Evolutionary conservation across 192 early-diverging fungal genomes (phyloP).

Genomic region (Rhizoclosmatium sp.): DNA sequence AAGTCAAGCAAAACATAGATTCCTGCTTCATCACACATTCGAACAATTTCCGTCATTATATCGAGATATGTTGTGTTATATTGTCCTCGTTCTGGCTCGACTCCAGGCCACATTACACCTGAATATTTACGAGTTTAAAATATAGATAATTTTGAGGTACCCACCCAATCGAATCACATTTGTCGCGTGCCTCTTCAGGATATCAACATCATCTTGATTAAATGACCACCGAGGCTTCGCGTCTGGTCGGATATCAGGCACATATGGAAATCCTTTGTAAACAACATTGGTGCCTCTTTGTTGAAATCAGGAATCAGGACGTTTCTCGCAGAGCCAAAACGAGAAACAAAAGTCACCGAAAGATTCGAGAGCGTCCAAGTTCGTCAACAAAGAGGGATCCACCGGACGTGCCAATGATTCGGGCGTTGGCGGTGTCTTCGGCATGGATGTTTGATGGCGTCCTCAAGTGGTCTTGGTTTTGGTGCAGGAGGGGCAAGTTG

Average conservation of each 20-base stretch:
- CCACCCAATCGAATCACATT: constrained; percentile 38
- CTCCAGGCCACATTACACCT: constrained; percentile 65
- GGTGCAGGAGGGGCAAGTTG: not conserved
- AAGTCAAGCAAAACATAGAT: constrained; percentile 73
- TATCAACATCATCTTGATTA: constrained; percentile 29
- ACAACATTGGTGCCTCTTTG: constrained; percentile 39
- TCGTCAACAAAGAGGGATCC: constrained; percentile 35
- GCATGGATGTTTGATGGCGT: not conserved
- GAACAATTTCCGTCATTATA: constrained; percentile 57
- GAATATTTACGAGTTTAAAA: not conserved
- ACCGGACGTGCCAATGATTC: constrained; percentile 2
- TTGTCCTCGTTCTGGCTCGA: constrained; percentile 65
- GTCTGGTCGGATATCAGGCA: constrained; percentile 28
- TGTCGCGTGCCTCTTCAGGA: constrained; percentile 22
- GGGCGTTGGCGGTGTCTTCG: not conserved
- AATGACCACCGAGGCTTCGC: constrained; percentile 31
- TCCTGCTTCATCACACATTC: constrained; percentile 55
- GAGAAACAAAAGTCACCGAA: constrained; percentile 9
- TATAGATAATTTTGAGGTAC: not conserved
- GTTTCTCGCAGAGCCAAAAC: not conserved
- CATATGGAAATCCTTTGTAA: constrained; percentile 34
- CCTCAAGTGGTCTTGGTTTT: not conserved
- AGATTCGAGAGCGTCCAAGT: constrained; percentile 15
- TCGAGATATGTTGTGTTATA: constrained; percentile 65
- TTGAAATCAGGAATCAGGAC: too few relatives aligned